Conservation (phyloP, 495 filamentous ascomycete genomes). For the Chaetomium fimeti region DNA sequence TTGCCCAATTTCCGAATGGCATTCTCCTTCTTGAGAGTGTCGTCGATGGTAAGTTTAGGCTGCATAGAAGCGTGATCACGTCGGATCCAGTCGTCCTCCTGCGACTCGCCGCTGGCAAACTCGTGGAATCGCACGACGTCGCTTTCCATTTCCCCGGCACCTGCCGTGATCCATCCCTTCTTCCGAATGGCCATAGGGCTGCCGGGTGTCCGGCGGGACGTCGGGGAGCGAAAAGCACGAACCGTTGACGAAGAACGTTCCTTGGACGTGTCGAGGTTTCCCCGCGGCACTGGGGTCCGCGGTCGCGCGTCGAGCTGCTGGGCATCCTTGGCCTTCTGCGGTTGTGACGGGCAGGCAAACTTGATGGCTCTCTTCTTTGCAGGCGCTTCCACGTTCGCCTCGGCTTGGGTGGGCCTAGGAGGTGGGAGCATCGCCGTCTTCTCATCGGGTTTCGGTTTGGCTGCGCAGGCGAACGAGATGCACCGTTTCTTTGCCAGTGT, state of each 20-base stretch:
- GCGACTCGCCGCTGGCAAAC: slow-evolving; percentile 77
- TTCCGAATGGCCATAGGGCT: slow-evolving; percentile 38
- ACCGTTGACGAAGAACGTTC: slow-evolving; percentile 46
- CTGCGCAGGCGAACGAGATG: slow-evolving; percentile 86
- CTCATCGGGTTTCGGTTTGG: slow-evolving; percentile 41
- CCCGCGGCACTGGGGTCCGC: slow-evolving; percentile 23
- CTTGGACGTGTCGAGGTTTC: slow-evolving; percentile 29
- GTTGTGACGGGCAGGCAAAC: slow-evolving; percentile 47
- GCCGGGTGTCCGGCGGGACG: slow-evolving; percentile 36
- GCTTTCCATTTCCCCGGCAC: slow-evolving; percentile 58
- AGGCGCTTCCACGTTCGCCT: slow-evolving; percentile 33
- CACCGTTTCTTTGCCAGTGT: slow-evolving; percentile 64
- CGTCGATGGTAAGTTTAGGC: slow-evolving; percentile 76
- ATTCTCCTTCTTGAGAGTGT: slow-evolving; percentile 87
- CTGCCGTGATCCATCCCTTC: slow-evolving; percentile 50
- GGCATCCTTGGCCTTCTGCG: slow-evolving; percentile 14
- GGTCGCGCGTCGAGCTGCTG: slow-evolving; percentile 22
- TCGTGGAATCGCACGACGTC: slow-evolving; percentile 82
- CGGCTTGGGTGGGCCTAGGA: slow-evolving; percentile 26
- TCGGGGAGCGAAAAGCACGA: slow-evolving; percentile 52
- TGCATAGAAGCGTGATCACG: slow-evolving; percentile 58
- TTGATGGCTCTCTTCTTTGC: slow-evolving; percentile 49
- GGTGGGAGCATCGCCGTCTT: slow-evolving; percentile 31
- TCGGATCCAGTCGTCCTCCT: slow-evolving; percentile 84
- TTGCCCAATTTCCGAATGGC: slow-evolving; percentile 82